Evolutionary conservation across 2,329 filamentous ascomycete species (phyloP), one percentile per base, ranked within the genome.

Genomic region (Phialophora expanda): DNA sequence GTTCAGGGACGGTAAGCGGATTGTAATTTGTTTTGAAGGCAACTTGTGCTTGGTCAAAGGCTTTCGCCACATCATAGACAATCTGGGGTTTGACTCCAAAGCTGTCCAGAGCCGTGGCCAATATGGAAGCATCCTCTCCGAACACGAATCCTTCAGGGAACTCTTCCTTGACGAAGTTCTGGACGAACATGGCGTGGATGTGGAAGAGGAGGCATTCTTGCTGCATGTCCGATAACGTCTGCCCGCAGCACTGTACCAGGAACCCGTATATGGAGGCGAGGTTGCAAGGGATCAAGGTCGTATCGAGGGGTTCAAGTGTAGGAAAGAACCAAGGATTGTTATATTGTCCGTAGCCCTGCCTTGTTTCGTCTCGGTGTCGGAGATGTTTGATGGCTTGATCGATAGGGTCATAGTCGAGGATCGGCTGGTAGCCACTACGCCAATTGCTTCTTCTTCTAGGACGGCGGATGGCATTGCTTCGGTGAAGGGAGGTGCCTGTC

Each of bases 391-490:
- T 48, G 14, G 66, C 70, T 56, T 44, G 60, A 26, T 64, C 56
- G 20, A 55, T 55, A n/a, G 69, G 67, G 61, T 72, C 65, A 54
- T 66, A 60, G 24, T 69, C 62, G 38, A 70, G 60, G 12, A 53
- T 30, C 7, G 54, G 60, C 34, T 64, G 63, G 38, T 64, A 66
- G 32, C 66, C 65, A 26, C 48, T 56, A 24, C 66, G 69, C 66
- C 66, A 70, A 32, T 53, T 60, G 24, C 67, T 50, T 54, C 66
- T 61, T 20, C 65, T 44, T 34, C 67, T 61, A 20, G 66, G 68
- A 22, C 68, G 56, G 8, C 71, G 71, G 34, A 73, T 62, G 53
- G 71, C 71, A 67, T 73, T 73, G 62, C 71, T 73, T 65, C 71
- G 71, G 50, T 71, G 71, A 14, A 73, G 67, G 32, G 64, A 65